These are phyloP conservation scores for Phytophthora multivora DNA, from an alignment of 352 stramenopile species.

Conservation along the genomic window DNA sequence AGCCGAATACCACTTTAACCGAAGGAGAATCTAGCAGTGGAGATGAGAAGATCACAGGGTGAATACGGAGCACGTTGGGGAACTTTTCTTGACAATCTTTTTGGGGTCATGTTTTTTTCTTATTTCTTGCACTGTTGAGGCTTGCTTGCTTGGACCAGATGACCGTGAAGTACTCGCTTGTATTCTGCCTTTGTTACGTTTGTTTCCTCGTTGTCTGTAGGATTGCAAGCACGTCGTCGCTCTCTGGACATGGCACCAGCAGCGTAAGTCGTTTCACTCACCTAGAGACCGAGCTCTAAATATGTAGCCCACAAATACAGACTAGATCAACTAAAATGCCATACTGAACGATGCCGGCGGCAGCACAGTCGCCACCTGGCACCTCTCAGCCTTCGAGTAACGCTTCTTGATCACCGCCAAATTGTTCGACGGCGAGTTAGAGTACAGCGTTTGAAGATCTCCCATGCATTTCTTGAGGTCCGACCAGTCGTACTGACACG, in stretches of 20 bases:
- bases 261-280: slow-evolving; percentile 29
- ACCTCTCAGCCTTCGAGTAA: slow-evolving; percentile 86
- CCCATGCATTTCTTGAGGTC: slow-evolving; percentile 85
- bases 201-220: slow-evolving; percentile 39
- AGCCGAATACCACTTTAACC: not conserved
- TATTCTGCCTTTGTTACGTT: slow-evolving; percentile 39
- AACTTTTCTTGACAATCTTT: not conserved
- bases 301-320: slow-evolving; percentile 52
- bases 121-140: slow-evolving; percentile 27
- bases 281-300: slow-evolving; percentile 51
- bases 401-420: slow-evolving; percentile 89
- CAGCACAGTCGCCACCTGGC: slow-evolving; percentile 75
- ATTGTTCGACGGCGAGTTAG: slow-evolving; percentile 80
- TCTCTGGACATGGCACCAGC: slow-evolving; percentile 24
- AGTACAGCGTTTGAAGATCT: slow-evolving; percentile 83
- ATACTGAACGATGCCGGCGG: slow-evolving; percentile 82
- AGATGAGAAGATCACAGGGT: slow-evolving; percentile 21
- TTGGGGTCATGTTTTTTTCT: slow-evolving; percentile 9
- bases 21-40: slow-evolving; percentile 12
- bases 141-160: slow-evolving; percentile 8
- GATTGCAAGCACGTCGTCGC: slow-evolving; percentile 30
- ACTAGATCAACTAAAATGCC: slow-evolving; percentile 68
- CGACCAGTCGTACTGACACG: slow-evolving; percentile 74
- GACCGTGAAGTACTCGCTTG: slow-evolving; percentile 27
- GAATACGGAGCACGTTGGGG: not conserved